These are phyloP conservation scores for Periconia macrospinosa DNA, from an alignment of 2,329 filamentous ascomycete genomes.

Conservation along the genomic window DNA sequence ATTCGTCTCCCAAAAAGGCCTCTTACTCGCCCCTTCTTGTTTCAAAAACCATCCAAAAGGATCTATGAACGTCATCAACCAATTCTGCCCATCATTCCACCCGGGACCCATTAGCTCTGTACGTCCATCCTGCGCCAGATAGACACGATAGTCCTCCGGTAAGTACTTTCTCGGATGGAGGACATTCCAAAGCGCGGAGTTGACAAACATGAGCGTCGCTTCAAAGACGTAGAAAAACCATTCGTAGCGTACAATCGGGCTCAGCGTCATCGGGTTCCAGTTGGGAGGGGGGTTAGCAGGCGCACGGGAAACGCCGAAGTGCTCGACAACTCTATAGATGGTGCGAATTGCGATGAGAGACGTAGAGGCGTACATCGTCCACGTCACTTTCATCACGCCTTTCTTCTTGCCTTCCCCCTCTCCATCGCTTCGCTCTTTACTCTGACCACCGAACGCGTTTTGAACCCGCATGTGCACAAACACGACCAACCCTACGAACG, in stretches of 20 bases:
- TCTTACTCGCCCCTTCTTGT: slow-evolving; percentile 8
- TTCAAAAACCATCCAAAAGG: slow-evolving; percentile 17
- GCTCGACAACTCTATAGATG: slow-evolving; percentile 56
- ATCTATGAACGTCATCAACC: slow-evolving; percentile 28
- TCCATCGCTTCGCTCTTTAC: too few relatives aligned
- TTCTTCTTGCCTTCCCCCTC: too few relatives aligned
- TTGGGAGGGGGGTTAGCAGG: slow-evolving; percentile 39
- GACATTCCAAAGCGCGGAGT: slow-evolving; percentile 52
- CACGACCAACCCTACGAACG: slow-evolving; percentile 49
- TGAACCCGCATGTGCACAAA: slow-evolving; percentile 46
- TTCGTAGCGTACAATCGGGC: slow-evolving; percentile 47
- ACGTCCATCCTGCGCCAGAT: slow-evolving; percentile 40
- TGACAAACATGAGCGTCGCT: slow-evolving; percentile 52
- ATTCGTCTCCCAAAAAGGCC: slow-evolving; percentile 25
- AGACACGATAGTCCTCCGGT: slow-evolving; percentile 54
- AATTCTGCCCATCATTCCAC: slow-evolving; percentile 23
- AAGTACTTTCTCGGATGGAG: slow-evolving; percentile 54
- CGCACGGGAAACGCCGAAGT: slow-evolving; percentile 52
- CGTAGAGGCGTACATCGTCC: slow-evolving; percentile 49
- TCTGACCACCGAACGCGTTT: slow-evolving; percentile 25
- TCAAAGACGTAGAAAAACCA: slow-evolving; percentile 58
- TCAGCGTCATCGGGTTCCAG: slow-evolving; percentile 37
- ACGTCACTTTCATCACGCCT: neutral
- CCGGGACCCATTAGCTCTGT: slow-evolving; percentile 23
- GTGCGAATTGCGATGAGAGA: slow-evolving; percentile 49